Percentiles rank a stretch among this genome's conserved stretches.
These are phyloP conservation scores for Trichosporon ovoides DNA, from an alignment of 1,284 basidiomycete genomes.

Conservation along the genomic window DNA sequence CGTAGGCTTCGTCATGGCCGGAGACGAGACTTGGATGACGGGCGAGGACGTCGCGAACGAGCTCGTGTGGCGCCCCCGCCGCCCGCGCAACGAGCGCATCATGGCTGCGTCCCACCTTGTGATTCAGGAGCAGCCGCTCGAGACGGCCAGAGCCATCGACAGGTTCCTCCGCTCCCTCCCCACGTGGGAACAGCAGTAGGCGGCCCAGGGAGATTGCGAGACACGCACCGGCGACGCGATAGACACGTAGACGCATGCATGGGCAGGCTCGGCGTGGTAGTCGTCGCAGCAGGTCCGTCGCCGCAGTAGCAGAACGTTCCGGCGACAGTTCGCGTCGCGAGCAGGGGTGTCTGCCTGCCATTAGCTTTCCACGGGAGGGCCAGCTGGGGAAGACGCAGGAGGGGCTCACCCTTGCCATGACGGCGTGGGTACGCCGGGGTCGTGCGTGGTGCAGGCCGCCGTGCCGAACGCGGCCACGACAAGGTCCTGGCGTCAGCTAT, in stretches of 20 bases:
- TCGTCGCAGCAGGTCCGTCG: too few relatives aligned
- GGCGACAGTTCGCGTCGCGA: not conserved
- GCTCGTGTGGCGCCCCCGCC: slow-evolving; percentile 34
- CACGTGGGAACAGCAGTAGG: not conserved
- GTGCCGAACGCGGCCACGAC: not conserved
- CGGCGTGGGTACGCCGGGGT: not conserved
- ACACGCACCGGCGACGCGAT: too few relatives aligned
- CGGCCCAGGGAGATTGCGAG: too few relatives aligned
- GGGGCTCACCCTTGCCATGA: not conserved
- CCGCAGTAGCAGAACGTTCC: not conserved
- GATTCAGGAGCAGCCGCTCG: slow-evolving; percentile 37
- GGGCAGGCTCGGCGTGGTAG: too few relatives aligned
- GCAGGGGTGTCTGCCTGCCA: not conserved
- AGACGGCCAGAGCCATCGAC: slow-evolving; percentile 30
- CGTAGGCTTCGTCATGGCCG: slow-evolving; percentile 35
- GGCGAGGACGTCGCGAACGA: slow-evolving; percentile 24
- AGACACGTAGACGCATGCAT: too few relatives aligned
- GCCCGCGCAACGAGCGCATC: slow-evolving; percentile 31
- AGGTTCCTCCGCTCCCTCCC: slow-evolving; percentile 29
- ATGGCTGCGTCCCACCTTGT: slow-evolving; percentile 36
- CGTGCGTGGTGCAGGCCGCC: not conserved
- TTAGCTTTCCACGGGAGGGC: not conserved
- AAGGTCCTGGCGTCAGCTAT: not conserved
- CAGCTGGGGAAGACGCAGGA: not conserved
- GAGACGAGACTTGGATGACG: slow-evolving; percentile 23